Evolutionary conservation across 1,139 yeast species (phyloP).

Genomic region (Eremothecium coryli): DNA sequence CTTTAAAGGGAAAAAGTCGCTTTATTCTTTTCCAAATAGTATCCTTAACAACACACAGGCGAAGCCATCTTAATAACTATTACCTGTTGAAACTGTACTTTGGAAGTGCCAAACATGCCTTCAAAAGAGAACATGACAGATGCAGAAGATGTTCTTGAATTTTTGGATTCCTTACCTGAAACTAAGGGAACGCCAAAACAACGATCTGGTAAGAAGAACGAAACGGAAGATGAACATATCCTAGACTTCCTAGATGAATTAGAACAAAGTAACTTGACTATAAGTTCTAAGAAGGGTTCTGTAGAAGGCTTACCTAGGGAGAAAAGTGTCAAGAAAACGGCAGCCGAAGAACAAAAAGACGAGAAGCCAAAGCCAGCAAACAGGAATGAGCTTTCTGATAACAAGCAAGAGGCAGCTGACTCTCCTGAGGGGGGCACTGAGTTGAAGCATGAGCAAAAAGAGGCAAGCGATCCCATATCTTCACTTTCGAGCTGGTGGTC

Average conservation of each 20-base stretch:
- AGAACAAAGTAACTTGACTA: constrained; percentile 35
- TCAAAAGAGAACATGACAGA: constrained; percentile 29
- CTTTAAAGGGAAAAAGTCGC: too few relatives aligned
- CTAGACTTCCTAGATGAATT: constrained; percentile 82
- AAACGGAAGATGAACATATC: constrained; percentile 50
- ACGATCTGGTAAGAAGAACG: constrained; percentile 12
- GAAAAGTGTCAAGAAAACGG: constrained; percentile 7
- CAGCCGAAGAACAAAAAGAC: constrained; percentile 7
- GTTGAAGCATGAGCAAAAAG: constrained; percentile 15
- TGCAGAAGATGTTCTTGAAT: constrained; percentile 80
- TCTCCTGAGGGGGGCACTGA: background rate
- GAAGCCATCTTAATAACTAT: too few relatives aligned
- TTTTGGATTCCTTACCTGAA: constrained; percentile 81
- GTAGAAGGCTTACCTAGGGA: constrained; percentile 7
- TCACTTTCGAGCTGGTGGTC: constrained; percentile 78
- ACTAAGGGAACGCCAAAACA: constrained; percentile 29
- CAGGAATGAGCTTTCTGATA: constrained; percentile 10
- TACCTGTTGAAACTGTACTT: too few relatives aligned
- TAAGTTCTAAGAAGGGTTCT: constrained; percentile 5
- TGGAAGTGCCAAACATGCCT: too few relatives aligned
- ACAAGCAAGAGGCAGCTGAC: constrained; percentile 12
- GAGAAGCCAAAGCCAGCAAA: constrained; percentile 7
- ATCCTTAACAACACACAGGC: too few relatives aligned
- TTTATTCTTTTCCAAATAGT: too few relatives aligned
- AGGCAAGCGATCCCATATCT: constrained; percentile 54